phyloP scores from a whole-genome alignment of 306 rosid species.

The Sindora glabra region DNA sequence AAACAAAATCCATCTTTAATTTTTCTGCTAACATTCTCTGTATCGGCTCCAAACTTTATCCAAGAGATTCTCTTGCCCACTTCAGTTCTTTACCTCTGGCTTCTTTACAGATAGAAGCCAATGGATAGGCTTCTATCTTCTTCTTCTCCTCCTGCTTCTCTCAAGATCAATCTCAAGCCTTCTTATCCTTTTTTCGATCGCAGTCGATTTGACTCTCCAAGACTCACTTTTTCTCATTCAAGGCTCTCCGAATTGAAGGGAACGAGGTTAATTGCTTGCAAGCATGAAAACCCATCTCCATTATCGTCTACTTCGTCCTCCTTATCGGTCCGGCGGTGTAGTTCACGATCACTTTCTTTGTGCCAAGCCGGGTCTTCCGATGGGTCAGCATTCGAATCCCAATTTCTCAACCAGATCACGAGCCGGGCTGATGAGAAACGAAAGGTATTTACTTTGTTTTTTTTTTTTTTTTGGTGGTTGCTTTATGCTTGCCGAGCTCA shows the following conservation, averaged over 20 bases:
- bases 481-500: background rate
- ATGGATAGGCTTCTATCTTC: constrained; percentile 89
- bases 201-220: constrained; percentile 27
- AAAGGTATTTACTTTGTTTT: constrained; percentile 39
- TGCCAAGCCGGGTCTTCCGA: constrained; percentile 19
- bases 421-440: constrained; percentile 19
- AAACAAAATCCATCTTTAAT: too few species aligned
- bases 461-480: background rate
- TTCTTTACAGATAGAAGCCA: constrained; percentile 34
- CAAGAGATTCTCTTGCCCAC: background rate
- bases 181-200: constrained; percentile 20
- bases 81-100: constrained; percentile 9
- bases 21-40: constrained; percentile 9
- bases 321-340: constrained; percentile 13
- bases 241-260: constrained; percentile 16
- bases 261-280: constrained; percentile 26
- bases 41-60: constrained; percentile 31
- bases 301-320: constrained; percentile 18
- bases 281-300: constrained; percentile 25
- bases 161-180: constrained; percentile 21
- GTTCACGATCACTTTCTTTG: constrained; percentile 8
- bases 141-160: constrained; percentile 43
- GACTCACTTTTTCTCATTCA: constrained; percentile 24
- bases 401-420: constrained; percentile 34
- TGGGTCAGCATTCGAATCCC: constrained; percentile 19